A percentile compares a stretch with the other conserved stretches of the same genome.
These are phyloP conservation scores for Astragalus glycyphyllos DNA, from an alignment of 306 rosid species.

Conservation along the genomic window DNA sequence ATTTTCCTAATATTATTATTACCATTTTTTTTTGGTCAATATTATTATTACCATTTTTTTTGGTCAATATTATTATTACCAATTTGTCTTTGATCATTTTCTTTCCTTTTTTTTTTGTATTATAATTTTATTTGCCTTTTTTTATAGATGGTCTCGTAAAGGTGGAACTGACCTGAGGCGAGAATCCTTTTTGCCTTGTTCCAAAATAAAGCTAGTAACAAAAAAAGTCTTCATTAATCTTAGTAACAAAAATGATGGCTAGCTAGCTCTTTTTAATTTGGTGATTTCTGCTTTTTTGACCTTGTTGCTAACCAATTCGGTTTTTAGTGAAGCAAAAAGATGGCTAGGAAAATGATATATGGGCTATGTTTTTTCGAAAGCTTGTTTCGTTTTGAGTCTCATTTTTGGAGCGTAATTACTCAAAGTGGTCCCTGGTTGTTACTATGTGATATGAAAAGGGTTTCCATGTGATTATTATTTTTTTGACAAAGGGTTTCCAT, in stretches of 20 bases:
- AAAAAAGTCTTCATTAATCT: conserved; percentile 32
- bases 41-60: too few species aligned
- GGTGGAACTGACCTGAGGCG: conserved; percentile 50
- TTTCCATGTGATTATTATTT: conserved; percentile 48
- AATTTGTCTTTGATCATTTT: background rate
- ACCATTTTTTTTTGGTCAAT: background rate
- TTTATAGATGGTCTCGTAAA: conserved; percentile 43
- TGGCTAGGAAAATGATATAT: conserved; percentile 10
- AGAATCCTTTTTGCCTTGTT: conserved; percentile 45
- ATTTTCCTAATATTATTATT: background rate
- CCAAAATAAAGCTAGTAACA: conserved; percentile 30
- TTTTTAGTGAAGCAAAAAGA: conserved; percentile 27
- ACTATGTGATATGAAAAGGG: conserved; percentile 39
- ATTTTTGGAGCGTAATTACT: conserved; percentile 45
- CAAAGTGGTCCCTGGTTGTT: conserved; percentile 34
- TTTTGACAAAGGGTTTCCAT: too few species aligned
- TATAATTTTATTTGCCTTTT: conserved; percentile 15
- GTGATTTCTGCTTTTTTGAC: conserved; percentile 51
- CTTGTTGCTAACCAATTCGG: conserved; percentile 47
- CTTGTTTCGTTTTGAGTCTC: conserved; percentile 44
- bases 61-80: background rate
- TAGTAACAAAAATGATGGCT: conserved; percentile 35
- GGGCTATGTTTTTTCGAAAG: conserved; percentile 42
- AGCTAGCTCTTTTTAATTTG: conserved; percentile 29
- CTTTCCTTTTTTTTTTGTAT: background rate